Percentiles rank a stretch among this genome's conserved stretches.
Evolutionary conservation across 2,329 filamentous ascomycete genomes (phyloP).

Genomic region (Colletotrichum karsti): DNA sequence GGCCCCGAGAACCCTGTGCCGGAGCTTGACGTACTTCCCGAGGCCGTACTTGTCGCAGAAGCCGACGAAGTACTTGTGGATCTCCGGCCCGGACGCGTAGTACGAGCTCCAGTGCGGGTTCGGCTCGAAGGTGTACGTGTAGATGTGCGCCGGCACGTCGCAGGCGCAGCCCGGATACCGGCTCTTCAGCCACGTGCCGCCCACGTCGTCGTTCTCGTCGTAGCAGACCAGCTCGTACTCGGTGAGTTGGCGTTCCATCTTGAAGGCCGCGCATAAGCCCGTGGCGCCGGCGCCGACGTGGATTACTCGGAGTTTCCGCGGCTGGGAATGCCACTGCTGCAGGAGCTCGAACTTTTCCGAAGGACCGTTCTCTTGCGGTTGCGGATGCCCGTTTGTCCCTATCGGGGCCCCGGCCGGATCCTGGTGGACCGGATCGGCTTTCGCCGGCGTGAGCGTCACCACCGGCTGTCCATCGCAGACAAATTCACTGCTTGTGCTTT

Average conservation of each 20-base stretch:
- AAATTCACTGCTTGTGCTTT: no score
- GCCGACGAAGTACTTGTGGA: background rate
- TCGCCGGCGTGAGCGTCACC: no score
- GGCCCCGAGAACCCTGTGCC: background rate
- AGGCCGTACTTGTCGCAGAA: background rate
- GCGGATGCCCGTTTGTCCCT: no score
- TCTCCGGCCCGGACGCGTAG: background rate
- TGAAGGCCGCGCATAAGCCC: background rate
- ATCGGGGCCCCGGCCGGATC: no score
- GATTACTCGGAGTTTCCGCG: background rate
- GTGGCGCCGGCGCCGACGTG: background rate
- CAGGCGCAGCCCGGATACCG: conserved; percentile 33
- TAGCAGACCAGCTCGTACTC: conserved; percentile 44
- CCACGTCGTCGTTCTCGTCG: conserved; percentile 35
- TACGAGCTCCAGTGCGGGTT: conserved; percentile 57
- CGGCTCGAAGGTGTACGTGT: conserved; percentile 57
- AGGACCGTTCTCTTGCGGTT: no score
- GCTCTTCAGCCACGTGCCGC: conserved; percentile 35
- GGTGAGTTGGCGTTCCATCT: background rate
- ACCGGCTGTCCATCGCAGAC: no score
- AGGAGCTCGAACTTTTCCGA: no score
- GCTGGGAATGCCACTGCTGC: no score
- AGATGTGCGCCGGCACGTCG: conserved; percentile 33
- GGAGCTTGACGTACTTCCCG: background rate
- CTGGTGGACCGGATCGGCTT: no score